Base-by-base conservation (phyloP, 495 filamentous ascomycete species). In the Delitschia confertaspora region DNA sequence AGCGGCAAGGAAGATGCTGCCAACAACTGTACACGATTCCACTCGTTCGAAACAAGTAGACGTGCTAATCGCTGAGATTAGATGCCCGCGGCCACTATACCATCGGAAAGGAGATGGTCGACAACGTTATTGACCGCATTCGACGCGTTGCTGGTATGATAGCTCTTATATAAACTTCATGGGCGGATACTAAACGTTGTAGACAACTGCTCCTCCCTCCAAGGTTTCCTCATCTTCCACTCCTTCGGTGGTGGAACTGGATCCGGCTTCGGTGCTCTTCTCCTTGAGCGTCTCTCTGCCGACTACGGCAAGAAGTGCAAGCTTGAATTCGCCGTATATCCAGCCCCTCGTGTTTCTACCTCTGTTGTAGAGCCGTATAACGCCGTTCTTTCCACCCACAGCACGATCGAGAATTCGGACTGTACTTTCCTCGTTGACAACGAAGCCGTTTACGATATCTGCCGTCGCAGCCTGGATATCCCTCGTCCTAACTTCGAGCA, bases 271-370 rank as follows among this genome's bases (percentile, higher is more conserved):
- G 86, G 86, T 65, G 82, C 86, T 44, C 76, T 93, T 18, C 72
- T 93, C 43, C 76, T 91, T 34, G 86, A 93, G 69, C 85, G 84
- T 49, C 79, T 93, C 24, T 80, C 86, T 19, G 80, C 81, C 51
- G 85, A 93, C 64, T 93, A 89, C 59, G 84, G 80, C 64, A 93
- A 91, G 78, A 93, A 93, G 74, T 85, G 78, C 69, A 93, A 93
- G 73, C 80, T 93, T 33, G 86, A 93, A 64, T 93, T 93, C 65
- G 76, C 84, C 33, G 77, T 93, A 55, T 93, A 93, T 67, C 86
- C 86, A 16, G 81, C 86, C 23, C 85, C 85, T 31, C 80, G 82
- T 33, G 80, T 88, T 31, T 85, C 86, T 4, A 89, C 84, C 26
- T 83, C 86, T 13, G 85, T 93, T 33, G 86, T 93, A 22, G 86